Conservation (phyloP, 164 flowering plant species). For the Houttuynia cordata region DNA sequence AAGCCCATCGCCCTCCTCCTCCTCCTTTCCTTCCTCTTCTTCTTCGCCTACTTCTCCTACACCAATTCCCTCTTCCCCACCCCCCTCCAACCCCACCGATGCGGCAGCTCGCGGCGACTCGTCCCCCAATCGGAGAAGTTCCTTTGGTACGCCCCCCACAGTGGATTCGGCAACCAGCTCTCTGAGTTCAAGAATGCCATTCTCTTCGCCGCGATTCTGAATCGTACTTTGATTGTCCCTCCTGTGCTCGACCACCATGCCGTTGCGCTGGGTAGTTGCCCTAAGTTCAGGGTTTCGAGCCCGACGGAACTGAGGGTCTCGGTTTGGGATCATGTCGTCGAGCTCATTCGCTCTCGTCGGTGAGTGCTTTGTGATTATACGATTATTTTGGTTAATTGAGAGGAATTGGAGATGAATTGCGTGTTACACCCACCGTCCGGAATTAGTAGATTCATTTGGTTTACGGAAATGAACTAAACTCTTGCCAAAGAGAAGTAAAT, state of each 20-base stretch:
- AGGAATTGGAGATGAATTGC: no score
- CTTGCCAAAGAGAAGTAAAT: no score
- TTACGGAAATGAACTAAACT: no score
- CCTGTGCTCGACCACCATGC: slow-evolving; percentile 91
- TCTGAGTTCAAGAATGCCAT: slow-evolving; percentile 77
- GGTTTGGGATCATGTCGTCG: slow-evolving; percentile 62
- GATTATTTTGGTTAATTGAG: not conserved
- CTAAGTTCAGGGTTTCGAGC: slow-evolving; percentile 71
- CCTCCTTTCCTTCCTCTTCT: slow-evolving; percentile 12
- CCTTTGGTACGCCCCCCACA: slow-evolving; percentile 81
- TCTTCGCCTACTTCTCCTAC: slow-evolving; percentile 21
- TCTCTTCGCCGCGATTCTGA: slow-evolving; percentile 58
- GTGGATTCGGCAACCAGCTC: slow-evolving; percentile 95
- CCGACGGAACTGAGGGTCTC: slow-evolving; percentile 44
- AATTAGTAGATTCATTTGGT: no score
- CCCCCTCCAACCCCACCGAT: slow-evolving; percentile 8
- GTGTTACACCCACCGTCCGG: no score
- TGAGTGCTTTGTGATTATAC: not conserved
- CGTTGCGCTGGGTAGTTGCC: slow-evolving; percentile 87
- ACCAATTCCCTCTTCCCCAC: slow-evolving; percentile 10
- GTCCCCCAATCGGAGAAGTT: slow-evolving; percentile 25
- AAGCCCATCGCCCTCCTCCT: slow-evolving; percentile 7
- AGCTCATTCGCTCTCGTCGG: slow-evolving; percentile 57
- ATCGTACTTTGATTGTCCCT: slow-evolving; percentile 78
- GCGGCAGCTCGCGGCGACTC: not conserved